Evolutionary conservation across 176 grass and related monocot genomes (phyloP).

Genomic region (Carex cristatella): DNA sequence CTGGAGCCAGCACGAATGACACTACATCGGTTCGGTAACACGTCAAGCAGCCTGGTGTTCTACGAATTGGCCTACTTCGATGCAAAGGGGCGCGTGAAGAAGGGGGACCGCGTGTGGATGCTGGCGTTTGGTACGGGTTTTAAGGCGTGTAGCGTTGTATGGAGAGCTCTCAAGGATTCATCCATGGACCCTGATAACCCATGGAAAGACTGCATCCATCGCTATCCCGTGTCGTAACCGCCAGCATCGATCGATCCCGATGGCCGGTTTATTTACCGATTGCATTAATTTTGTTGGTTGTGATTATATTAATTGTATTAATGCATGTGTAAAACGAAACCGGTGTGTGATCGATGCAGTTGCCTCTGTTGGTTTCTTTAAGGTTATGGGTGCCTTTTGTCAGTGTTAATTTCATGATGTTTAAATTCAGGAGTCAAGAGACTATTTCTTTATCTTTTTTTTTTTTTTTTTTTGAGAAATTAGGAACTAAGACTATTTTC

Average conservation of each 20-base stretch:
- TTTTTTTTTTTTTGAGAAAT: too few species aligned
- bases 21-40: conserved; percentile 86
- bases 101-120: conserved; percentile 73
- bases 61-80: conserved; percentile 95
- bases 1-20: conserved; percentile 62
- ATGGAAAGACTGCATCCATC: conserved; percentile 52
- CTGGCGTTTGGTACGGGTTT: conserved; percentile 85
- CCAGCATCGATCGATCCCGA: background rate
- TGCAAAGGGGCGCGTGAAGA: conserved; percentile 50
- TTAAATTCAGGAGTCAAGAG: background rate
- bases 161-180: conserved; percentile 51
- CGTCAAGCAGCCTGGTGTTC: conserved; percentile 87
- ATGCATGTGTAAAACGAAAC: background rate
- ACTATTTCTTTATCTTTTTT: background rate
- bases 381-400: background rate
- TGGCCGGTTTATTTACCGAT: background rate
- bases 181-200: conserved; percentile 64
- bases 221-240: conserved; percentile 28
- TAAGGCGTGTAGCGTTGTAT: conserved; percentile 69
- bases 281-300: background rate
- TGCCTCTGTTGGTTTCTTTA: background rate
- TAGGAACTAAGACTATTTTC: too few species aligned
- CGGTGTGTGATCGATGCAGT: background rate
- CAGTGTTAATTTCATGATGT: background rate
- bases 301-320: background rate